phyloP scores from a whole-genome alignment of 306 rosid genomes.

The Corylus avellana region DNA sequence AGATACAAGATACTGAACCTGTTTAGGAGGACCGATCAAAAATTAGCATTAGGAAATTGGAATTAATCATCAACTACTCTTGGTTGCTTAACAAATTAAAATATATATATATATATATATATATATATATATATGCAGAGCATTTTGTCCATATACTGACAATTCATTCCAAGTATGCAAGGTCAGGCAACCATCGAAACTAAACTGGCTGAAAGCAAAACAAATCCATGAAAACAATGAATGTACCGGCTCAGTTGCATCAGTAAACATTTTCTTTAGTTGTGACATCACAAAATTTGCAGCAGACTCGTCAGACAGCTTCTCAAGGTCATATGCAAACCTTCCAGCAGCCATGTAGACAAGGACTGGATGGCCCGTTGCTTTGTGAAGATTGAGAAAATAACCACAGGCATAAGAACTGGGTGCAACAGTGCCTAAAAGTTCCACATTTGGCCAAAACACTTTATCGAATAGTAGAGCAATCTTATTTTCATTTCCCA shows the following conservation, averaged over 20 bases:
- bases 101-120: not conserved
- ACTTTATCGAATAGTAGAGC: slow-evolving; percentile 58
- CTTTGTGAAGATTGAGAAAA: slow-evolving; percentile 81
- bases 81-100: not conserved
- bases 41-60: not conserved
- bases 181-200: not conserved
- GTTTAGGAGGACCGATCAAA: slow-evolving; percentile 30
- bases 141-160: not conserved
- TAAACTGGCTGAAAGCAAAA: slow-evolving; percentile 4
- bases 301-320: slow-evolving; percentile 46
- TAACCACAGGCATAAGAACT: slow-evolving; percentile 70
- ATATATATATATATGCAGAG: not conserved
- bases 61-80: not conserved
- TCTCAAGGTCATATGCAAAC: slow-evolving; percentile 71
- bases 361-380: slow-evolving; percentile 72
- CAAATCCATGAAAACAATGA: slow-evolving; percentile 2
- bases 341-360: slow-evolving; percentile 83
- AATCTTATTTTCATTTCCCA: slow-evolving; percentile 78
- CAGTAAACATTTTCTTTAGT: slow-evolving; percentile 71
- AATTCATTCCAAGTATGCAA: not conserved
- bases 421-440: slow-evolving; percentile 66
- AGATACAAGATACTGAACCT: slow-evolving; percentile 76
- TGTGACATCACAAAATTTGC: slow-evolving; percentile 55
- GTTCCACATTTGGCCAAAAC: slow-evolving; percentile 80
- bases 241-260: slow-evolving; percentile 69